phyloP scores from a whole-genome alignment of 75 land plant species.

The Sequoia sempervirens region DNA sequence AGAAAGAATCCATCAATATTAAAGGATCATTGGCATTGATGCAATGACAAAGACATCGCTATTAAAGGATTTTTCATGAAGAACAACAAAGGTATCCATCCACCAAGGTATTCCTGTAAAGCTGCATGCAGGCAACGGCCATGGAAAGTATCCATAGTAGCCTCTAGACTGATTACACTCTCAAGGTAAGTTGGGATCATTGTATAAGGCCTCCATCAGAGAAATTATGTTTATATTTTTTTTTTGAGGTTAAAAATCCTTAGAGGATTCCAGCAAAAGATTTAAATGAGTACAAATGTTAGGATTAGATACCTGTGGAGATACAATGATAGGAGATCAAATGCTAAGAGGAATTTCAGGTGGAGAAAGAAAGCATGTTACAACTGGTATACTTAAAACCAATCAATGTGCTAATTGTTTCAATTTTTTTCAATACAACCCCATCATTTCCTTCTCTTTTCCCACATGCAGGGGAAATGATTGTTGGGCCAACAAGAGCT shows the following conservation, averaged over 20 bases:
- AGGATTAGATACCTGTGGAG: slow-evolving; percentile 29
- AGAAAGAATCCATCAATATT: too few relatives aligned
- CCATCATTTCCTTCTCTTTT: neutral
- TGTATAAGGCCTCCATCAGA: neutral
- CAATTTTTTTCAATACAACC: neutral
- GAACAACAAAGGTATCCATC: too few relatives aligned
- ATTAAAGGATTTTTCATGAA: too few relatives aligned
- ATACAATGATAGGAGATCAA: slow-evolving; percentile 22
- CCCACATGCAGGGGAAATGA: slow-evolving; percentile 26
- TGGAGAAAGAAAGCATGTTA: slow-evolving; percentile 28
- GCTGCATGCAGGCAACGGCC: slow-evolving; percentile 48
- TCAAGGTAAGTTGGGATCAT: slow-evolving; percentile 36
- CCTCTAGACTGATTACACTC: slow-evolving; percentile 58
- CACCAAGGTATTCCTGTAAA: neutral
- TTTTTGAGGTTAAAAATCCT: too few relatives aligned
- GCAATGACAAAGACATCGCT: too few relatives aligned
- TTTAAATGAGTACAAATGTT: slow-evolving; percentile 1
- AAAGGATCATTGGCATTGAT: too few relatives aligned
- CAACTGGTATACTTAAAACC: slow-evolving; percentile 20
- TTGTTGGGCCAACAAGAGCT: slow-evolving; percentile 36
- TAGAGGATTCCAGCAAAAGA: neutral
- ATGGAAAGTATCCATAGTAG: slow-evolving; percentile 45
- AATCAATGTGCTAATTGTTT: neutral
- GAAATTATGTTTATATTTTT: neutral
- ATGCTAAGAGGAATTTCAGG: slow-evolving; percentile 35